Percentiles rank a stretch among this genome's conserved stretches.
These are phyloP conservation scores for Schwanniomyces yamadae DNA, from an alignment of 805 yeast species.

Conservation along the genomic window DNA sequence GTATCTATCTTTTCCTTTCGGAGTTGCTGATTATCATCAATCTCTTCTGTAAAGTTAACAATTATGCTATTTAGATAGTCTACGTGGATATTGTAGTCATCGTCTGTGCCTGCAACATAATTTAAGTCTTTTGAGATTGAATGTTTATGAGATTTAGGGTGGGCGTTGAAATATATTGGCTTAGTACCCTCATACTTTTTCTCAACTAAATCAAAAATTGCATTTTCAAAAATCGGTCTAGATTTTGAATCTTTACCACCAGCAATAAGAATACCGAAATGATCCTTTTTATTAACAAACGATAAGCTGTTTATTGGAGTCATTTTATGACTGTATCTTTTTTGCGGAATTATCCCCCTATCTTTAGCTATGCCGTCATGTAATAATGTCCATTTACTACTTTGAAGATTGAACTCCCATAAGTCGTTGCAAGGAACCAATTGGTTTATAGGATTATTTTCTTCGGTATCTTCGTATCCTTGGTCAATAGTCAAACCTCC, in stretches of 20 bases:
- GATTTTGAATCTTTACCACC: constrained; percentile 51
- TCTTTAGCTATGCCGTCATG: constrained; percentile 34
- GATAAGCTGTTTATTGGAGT: constrained; percentile 39
- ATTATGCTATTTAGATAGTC: constrained; percentile 35
- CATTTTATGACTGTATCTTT: constrained; percentile 56
- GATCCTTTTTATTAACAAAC: constrained; percentile 37
- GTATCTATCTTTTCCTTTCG: too few species aligned
- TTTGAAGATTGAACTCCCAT: constrained; percentile 62
- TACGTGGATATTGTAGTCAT: constrained; percentile 21
- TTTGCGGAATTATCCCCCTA: constrained; percentile 21
- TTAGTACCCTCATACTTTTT: constrained; percentile 26
- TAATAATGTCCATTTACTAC: constrained; percentile 54
- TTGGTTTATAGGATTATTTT: constrained; percentile 19
- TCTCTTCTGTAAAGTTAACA: constrained; percentile 21
- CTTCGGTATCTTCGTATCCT: constrained; percentile 10
- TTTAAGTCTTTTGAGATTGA: constrained; percentile 9
- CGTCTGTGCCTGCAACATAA: constrained; percentile 14
- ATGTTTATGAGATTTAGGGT: too few species aligned
- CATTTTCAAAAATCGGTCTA: constrained; percentile 29
- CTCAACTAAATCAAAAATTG: constrained; percentile 46
- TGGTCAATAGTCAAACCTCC: constrained; percentile 58
- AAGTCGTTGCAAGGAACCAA: constrained; percentile 57
- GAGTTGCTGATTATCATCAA: constrained; percentile 3
- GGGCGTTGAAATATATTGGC: constrained; percentile 16
- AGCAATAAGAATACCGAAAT: constrained; percentile 49